These are phyloP conservation scores for Ascochyta koolunga DNA, from an alignment of 2,329 filamentous ascomycete genomes.

Conservation along the genomic window DNA sequence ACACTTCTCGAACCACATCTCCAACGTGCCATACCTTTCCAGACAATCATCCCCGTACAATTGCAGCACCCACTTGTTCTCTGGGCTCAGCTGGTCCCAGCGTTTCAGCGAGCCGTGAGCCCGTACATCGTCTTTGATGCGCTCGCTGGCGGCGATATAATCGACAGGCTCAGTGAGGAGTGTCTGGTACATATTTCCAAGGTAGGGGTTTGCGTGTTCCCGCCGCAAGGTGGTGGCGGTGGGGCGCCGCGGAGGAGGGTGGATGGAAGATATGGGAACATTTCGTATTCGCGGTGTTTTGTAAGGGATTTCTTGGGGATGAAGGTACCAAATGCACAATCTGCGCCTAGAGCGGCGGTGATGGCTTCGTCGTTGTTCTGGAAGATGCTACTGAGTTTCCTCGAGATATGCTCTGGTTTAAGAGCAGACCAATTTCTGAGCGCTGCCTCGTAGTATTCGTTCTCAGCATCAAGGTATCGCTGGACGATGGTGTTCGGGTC, in stretches of 20 bases:
- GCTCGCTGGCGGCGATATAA: conserved; percentile 6
- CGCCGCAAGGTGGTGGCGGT: background rate
- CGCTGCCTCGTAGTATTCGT: conserved; percentile 26
- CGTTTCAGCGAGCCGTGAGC: conserved; percentile 14
- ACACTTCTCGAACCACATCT: conserved; percentile 30
- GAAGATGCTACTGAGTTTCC: conserved; percentile 25
- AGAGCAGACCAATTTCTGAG: conserved; percentile 19
- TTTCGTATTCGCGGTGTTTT: conserved; percentile 21
- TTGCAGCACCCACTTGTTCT: conserved; percentile 36
- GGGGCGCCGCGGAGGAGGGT: background rate
- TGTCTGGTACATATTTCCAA: conserved; percentile 13
- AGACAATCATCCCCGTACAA: conserved; percentile 40
- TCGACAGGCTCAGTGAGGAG: conserved; percentile 21
- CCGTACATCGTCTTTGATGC: conserved; percentile 16
- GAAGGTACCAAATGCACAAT: conserved; percentile 15
- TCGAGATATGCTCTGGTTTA: conserved; percentile 11
- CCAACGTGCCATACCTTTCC: conserved; percentile 33
- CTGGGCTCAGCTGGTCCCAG: conserved; percentile 18
- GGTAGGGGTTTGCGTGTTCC: conserved; percentile 3
- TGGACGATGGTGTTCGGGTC: conserved; percentile 15
- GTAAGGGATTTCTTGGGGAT: conserved; percentile 20
- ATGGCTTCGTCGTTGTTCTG: conserved; percentile 19
- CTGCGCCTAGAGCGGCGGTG: conserved; percentile 8
- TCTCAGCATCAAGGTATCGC: conserved; percentile 24
- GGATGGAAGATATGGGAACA: conserved; percentile 7